phyloP scores from a whole-genome alignment of 495 filamentous ascomycete genomes.

The Lasiosphaeria miniovina region DNA sequence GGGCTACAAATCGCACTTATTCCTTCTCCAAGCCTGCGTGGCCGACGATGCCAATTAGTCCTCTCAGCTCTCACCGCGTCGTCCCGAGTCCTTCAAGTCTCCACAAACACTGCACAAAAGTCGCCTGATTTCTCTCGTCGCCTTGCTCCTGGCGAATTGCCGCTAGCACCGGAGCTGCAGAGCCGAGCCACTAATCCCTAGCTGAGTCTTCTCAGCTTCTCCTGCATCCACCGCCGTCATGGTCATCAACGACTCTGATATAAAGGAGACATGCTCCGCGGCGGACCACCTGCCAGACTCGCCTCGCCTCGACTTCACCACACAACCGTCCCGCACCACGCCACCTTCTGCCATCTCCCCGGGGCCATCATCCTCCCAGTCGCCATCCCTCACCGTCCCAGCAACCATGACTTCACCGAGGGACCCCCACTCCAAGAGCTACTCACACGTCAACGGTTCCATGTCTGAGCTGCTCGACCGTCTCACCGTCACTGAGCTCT shows the following conservation, averaged over 20 bases:
- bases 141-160: background rate
- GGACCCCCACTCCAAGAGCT: conserved; percentile 41
- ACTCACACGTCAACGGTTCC: conserved; percentile 57
- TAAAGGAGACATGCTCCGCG: background rate
- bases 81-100: too few relatives aligned
- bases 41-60: background rate
- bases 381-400: background rate
- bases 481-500: conserved; percentile 57
- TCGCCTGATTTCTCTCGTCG: too few relatives aligned
- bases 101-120: too few relatives aligned
- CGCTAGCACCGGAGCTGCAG: background rate
- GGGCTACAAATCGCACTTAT: background rate
- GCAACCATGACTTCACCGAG: conserved; percentile 41
- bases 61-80: too few relatives aligned
- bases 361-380: background rate
- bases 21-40: background rate
- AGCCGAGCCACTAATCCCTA: background rate
- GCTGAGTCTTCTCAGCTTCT: background rate
- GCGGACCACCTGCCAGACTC: background rate
- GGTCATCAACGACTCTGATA: conserved; percentile 8
- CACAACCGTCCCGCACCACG: background rate
- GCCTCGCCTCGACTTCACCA: background rate
- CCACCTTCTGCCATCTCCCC: background rate
- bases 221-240: background rate
- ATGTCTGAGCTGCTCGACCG: conserved; percentile 49